These are phyloP conservation scores for Huntiella savannae DNA, from an alignment of 2,329 filamentous ascomycete genomes.

Conservation along the genomic window DNA sequence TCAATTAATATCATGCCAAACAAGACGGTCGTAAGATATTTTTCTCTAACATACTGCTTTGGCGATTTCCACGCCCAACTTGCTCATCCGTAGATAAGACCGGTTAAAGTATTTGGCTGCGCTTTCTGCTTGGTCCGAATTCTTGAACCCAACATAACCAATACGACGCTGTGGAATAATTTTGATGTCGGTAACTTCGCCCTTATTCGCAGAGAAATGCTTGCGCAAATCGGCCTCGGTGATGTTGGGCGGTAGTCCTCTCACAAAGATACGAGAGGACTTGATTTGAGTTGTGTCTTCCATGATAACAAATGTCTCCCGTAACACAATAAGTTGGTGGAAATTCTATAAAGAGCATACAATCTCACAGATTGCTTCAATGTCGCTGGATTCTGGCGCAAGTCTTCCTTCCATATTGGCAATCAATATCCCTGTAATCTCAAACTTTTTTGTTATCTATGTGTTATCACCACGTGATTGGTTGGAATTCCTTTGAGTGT, in stretches of 20 bases:
- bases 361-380: too few species aligned
- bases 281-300: slow-evolving; percentile 19
- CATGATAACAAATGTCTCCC: slow-evolving; percentile 3
- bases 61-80: slow-evolving; percentile 75
- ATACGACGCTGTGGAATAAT: slow-evolving; percentile 78
- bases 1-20: background rate
- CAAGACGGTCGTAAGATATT: background rate
- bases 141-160: slow-evolving; percentile 89
- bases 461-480: slow-evolving; percentile 12
- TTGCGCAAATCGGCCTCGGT: slow-evolving; percentile 70
- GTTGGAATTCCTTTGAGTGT: background rate
- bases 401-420: too few species aligned
- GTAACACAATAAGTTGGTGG: background rate
- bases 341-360: background rate
- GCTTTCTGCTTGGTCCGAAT: slow-evolving; percentile 54
- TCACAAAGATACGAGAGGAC: slow-evolving; percentile 57
- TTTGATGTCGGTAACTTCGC: slow-evolving; percentile 76
- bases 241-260: slow-evolving; percentile 69
- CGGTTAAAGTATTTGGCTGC: slow-evolving; percentile 93
- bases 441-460: slow-evolving; percentile 12
- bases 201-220: slow-evolving; percentile 60
- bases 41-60: slow-evolving; percentile 41
- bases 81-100: slow-evolving; percentile 90
- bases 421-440: background rate
- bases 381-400: too few species aligned